Conservation (phyloP, 106 monocot species). For the Amphibolis antarctica region DNA sequence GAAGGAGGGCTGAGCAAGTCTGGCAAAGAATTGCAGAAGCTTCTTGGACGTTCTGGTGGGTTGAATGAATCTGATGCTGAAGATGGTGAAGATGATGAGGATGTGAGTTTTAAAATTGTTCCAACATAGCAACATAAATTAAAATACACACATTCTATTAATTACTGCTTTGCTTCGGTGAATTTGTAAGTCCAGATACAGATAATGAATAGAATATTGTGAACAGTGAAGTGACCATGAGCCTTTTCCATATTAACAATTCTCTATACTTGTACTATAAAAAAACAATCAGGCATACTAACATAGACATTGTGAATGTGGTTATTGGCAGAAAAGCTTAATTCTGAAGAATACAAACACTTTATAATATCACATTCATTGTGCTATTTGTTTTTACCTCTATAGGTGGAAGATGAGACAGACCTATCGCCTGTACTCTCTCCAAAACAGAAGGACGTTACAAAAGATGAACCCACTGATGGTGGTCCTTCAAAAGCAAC, state of each 20-base stretch:
- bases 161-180: too few relatives aligned
- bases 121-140: too few relatives aligned
- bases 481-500: conserved; percentile 51
- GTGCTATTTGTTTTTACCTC: conserved; percentile 3
- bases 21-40: conserved; percentile 93
- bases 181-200: too few relatives aligned
- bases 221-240: too few relatives aligned
- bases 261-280: too few relatives aligned
- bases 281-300: too few relatives aligned
- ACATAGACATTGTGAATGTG: too few relatives aligned
- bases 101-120: conserved; percentile 32
- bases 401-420: conserved; percentile 75
- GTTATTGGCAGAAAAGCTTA: too few relatives aligned
- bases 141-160: too few relatives aligned
- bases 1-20: conserved; percentile 89
- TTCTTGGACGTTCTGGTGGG: conserved; percentile 81
- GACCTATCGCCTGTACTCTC: conserved; percentile 68
- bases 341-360: too few relatives aligned
- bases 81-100: conserved; percentile 91
- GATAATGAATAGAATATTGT: too few relatives aligned
- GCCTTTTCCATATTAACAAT: too few relatives aligned
- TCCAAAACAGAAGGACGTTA: conserved; percentile 68
- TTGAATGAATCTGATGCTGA: conserved; percentile 82
- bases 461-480: conserved; percentile 72
- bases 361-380: neutral